These are phyloP conservation scores for Amborella trichopoda DNA, from an alignment of 164 flowering plant species.

Conservation along the genomic window DNA sequence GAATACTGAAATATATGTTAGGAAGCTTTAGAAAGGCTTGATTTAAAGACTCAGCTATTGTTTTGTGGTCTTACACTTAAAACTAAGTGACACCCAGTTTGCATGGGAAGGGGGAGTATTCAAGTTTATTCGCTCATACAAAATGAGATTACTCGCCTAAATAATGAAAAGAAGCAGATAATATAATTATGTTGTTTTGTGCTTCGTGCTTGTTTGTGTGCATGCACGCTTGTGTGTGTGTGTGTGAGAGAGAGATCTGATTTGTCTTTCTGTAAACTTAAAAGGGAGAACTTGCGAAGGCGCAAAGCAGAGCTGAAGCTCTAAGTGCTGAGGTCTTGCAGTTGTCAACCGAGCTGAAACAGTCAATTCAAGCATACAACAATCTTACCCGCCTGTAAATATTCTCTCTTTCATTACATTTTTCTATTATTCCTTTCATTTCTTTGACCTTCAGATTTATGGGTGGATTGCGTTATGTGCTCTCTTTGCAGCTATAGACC, in stretches of 20 bases:
- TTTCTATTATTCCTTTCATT: no score
- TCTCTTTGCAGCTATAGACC: no score
- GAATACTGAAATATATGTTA: no score
- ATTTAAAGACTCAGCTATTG: no score
- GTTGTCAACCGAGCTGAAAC: conserved; percentile 72
- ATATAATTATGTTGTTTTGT: neutral
- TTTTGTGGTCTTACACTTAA: no score
- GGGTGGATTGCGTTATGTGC: no score
- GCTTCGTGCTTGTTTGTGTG: neutral
- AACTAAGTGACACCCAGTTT: no score
- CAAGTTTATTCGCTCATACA: neutral
- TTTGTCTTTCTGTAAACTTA: neutral
- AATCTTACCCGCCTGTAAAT: conserved; percentile 71
- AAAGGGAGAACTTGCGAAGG: conserved; percentile 68
- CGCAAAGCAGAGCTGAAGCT: conserved; percentile 75
- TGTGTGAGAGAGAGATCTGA: neutral
- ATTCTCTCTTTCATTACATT: no score
- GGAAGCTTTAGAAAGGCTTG: no score
- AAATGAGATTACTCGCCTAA: neutral
- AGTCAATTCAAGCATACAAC: conserved; percentile 62
- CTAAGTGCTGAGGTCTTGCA: conserved; percentile 76
- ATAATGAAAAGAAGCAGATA: neutral
- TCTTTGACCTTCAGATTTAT: no score
- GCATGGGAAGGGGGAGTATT: no score
- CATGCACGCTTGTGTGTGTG: no score